phyloP scores from a whole-genome alignment of 352 stramenopile genomes.

The Phytopythium cucurbitacearum region DNA sequence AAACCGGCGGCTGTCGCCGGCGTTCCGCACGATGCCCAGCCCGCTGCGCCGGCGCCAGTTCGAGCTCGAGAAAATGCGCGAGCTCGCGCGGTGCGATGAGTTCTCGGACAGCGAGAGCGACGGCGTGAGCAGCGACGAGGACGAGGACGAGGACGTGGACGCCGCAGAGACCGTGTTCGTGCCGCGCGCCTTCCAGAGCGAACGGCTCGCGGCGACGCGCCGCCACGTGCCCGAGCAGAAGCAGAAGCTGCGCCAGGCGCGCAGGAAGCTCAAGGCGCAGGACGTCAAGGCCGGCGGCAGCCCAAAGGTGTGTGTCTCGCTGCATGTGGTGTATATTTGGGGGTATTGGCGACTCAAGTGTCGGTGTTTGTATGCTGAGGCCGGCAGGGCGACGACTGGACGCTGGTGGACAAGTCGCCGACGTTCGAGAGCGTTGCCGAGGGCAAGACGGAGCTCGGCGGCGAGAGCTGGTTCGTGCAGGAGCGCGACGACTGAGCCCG shows the following conservation, averaged over 20 bases:
- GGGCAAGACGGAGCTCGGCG: slow-evolving; percentile 35
- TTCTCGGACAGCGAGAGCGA: slow-evolving; percentile 83
- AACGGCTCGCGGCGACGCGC: not conserved
- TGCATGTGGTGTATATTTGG: not conserved
- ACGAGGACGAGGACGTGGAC: slow-evolving; percentile 35
- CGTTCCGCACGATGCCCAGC: slow-evolving; percentile 44
- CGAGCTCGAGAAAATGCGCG: slow-evolving; percentile 60
- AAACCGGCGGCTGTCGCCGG: slow-evolving; percentile 43
- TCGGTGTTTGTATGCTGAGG: not conserved
- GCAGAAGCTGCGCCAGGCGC: slow-evolving; percentile 15
- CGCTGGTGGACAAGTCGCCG: slow-evolving; percentile 73
- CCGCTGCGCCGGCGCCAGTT: slow-evolving; percentile 42
- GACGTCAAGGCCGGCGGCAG: slow-evolving; percentile 31
- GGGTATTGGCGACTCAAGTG: not conserved
- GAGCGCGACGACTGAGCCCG: slow-evolving; percentile 13
- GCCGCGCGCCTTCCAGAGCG: slow-evolving; percentile 20
- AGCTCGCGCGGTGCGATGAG: slow-evolving; percentile 71
- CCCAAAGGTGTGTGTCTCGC: slow-evolving; percentile 28
- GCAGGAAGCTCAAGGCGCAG: slow-evolving; percentile 14
- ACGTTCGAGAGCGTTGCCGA: slow-evolving; percentile 56
- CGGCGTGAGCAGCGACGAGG: slow-evolving; percentile 54
- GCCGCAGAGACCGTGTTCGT: slow-evolving; percentile 49
- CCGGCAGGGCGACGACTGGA: slow-evolving; percentile 61
- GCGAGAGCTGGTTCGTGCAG: slow-evolving; percentile 55
- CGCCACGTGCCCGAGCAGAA: slow-evolving; percentile 12